Evolutionary conservation across 1,284 basidiomycete species (phyloP), one percentile per base, ranked within the genome.

Genomic region (Ganoderma boninense): DNA sequence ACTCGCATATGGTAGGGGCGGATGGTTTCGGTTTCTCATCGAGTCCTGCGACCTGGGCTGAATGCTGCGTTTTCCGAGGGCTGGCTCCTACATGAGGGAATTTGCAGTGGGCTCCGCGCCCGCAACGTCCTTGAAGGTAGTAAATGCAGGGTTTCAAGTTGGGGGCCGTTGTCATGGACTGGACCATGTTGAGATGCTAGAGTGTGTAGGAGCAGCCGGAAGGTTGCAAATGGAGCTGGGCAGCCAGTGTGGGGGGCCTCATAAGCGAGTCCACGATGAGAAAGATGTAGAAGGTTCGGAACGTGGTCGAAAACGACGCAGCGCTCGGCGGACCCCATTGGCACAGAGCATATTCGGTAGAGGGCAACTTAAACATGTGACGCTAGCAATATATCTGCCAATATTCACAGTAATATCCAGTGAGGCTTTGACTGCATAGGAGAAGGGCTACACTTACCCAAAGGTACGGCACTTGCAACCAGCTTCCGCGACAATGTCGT

Each of bases 1-100:
- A 71, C 23, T 62, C 62, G 61, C 70, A 71, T 13, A 62, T 29
- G 0, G 67, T 18, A 6, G 18, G 18, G 35, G 43, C 3, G 4
- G 14, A 23, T 29, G 61, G 43, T 23, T 62, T 52, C 56, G 61
- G 43, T 23, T 62, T 52, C 56, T n/a, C 18, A 32, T 38, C 18
- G 8, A 5, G 32, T 8, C 18, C 13, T 20, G 16, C 4, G 18
- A 32, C 20, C 29, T 38, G 56, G 32, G 18, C 11, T 20, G 46
- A 42, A n/a, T 35, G 23, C 18, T 23, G n/a, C 14, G 11, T 10
- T 2, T 18, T 26, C 13, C 35, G 18, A 18, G 52, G 35, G 52
- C 4, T n/a, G 6, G 42, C 32, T n/a, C 2, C 35, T 8, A 6
- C 38, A n/a, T 64, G 63, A 3, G 63, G 26, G 52, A 64, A 64